Conservation (phyloP, 352 stramenopile species). For the Globisporangium yorkense region DNA sequence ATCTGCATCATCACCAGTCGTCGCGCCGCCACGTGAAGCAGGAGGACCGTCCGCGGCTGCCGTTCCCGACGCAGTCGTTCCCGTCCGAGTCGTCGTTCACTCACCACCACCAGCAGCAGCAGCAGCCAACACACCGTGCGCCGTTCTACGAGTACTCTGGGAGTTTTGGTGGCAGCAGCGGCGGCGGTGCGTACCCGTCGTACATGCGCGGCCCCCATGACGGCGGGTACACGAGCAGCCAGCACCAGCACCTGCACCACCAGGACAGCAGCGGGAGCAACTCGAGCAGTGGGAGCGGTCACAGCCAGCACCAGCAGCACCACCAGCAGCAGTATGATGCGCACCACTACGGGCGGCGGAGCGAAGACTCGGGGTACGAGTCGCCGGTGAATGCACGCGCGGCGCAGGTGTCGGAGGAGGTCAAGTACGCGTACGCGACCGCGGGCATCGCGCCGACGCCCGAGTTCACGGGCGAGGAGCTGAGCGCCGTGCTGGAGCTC, state of each 20-base stretch:
- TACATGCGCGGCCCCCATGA: slow-evolving; percentile 33
- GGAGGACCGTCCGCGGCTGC: slow-evolving; percentile 39
- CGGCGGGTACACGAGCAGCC: slow-evolving; percentile 17
- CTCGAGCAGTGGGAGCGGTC: neutral
- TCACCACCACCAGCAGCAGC: slow-evolving; percentile 13
- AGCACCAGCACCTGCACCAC: slow-evolving; percentile 11
- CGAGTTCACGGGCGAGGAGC: slow-evolving; percentile 73
- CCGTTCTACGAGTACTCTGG: slow-evolving; percentile 23
- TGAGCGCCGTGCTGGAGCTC: slow-evolving; percentile 70
- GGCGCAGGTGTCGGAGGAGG: slow-evolving; percentile 17
- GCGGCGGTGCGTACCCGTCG: slow-evolving; percentile 27
- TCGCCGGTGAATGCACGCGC: slow-evolving; percentile 15
- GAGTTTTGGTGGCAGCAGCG: slow-evolving; percentile 9
- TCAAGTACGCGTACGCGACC: slow-evolving; percentile 26
- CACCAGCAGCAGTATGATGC: slow-evolving; percentile 13
- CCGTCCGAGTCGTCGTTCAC: slow-evolving; percentile 51
- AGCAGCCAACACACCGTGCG: slow-evolving; percentile 17
- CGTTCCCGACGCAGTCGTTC: slow-evolving; percentile 56
- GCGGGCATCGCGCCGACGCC: slow-evolving; percentile 20
- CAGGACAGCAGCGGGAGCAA: slow-evolving; percentile 1
- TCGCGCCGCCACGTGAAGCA: slow-evolving; percentile 17
- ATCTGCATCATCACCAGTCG: slow-evolving; percentile 2
- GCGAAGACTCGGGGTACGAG: slow-evolving; percentile 22
- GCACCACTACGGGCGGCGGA: neutral
- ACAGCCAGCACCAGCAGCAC: slow-evolving; percentile 8